phyloP scores from a whole-genome alignment of 192 early-diverging fungal species.

The Coemansia sp. region DNA sequence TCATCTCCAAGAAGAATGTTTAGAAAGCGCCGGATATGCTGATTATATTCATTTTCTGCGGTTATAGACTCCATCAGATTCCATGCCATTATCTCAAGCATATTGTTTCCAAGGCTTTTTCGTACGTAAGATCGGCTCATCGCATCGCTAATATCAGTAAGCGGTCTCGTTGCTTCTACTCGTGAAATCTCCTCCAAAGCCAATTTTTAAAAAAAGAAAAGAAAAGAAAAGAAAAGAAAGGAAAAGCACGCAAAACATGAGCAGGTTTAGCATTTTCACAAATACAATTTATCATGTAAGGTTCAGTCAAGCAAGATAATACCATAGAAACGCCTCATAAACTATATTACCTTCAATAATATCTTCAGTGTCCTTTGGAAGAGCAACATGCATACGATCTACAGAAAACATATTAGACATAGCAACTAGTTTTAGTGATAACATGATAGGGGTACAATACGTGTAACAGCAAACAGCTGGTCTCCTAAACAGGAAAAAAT shows the following conservation, averaged over 20 bases:
- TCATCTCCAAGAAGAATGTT: constrained; percentile 51
- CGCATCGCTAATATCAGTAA: constrained; percentile 37
- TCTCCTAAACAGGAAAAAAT: not conserved
- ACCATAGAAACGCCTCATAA: not conserved
- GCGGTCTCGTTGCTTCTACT: constrained; percentile 39
- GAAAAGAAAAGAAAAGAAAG: too few relatives aligned
- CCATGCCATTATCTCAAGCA: constrained; percentile 52
- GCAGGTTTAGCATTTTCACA: too few relatives aligned
- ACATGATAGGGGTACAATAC: not conserved
- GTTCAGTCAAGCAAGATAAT: not conserved
- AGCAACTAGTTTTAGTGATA: not conserved
- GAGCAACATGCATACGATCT: constrained; percentile 20
- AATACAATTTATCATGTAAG: too few relatives aligned
- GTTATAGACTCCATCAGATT: constrained; percentile 45
- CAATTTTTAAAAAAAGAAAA: not conserved
- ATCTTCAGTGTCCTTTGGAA: constrained; percentile 46
- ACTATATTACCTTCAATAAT: constrained; percentile 28
- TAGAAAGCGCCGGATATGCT: constrained; percentile 53
- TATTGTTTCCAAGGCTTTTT: constrained; percentile 44
- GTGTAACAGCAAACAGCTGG: too few relatives aligned
- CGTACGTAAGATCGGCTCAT: constrained; percentile 42
- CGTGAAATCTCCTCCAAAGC: not conserved
- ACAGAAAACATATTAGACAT: not conserved
- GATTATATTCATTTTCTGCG: constrained; percentile 51
- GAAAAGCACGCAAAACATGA: too few relatives aligned